Base-by-base conservation (phyloP, 805 yeast genomes). In the Monosporozyma aerobia region DNA sequence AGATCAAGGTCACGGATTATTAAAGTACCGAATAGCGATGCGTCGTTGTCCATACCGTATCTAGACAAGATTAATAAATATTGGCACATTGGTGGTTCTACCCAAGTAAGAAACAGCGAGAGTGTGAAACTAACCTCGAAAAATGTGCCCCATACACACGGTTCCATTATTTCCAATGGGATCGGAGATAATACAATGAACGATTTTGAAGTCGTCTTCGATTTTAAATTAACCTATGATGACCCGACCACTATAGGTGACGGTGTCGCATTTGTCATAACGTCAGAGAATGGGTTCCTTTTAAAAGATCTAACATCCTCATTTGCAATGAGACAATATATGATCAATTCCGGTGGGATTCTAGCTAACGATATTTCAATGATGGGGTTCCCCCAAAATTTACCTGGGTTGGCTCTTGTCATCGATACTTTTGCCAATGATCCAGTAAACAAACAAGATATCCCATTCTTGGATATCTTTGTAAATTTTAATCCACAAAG, bases 371-470 rank as follows among this genome's bases (percentile, higher is more conserved):
- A 63, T 49, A 53, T 54, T 2, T 57, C 54, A 2, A 54, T 66
- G 58, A 66, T 66, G 70, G 70, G 70, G 9, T 59, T 66, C 22
- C 69, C 69, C 6, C 53, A 53, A 13, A 66, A 66, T 51, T 51
- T 66, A 37, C 69, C 70, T 1, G 69, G 70, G 1, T 45, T 66
- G 33, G 60, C 61, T 19, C 44, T 66, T 25, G 59, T 66, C 9
- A 51, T 66, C 19, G 64, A 64, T 50, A 63, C 68, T 2, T 57
- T 44, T 39, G 50, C 48, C 5, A 50, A 50, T 45, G 32, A 37
- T 5, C 46, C 29, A 13, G 22, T 40, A 49, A 43, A 44, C 49
- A 11, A 48, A 10, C 35, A 39, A 11, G 33, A 48, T 8, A 45
- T 55, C 6, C 69, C 69, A 1, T 63, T 59, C 46, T 39, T 60